These are phyloP conservation scores for Akebia trifoliata DNA, from an alignment of 164 flowering plant species.

Conservation along the genomic window DNA sequence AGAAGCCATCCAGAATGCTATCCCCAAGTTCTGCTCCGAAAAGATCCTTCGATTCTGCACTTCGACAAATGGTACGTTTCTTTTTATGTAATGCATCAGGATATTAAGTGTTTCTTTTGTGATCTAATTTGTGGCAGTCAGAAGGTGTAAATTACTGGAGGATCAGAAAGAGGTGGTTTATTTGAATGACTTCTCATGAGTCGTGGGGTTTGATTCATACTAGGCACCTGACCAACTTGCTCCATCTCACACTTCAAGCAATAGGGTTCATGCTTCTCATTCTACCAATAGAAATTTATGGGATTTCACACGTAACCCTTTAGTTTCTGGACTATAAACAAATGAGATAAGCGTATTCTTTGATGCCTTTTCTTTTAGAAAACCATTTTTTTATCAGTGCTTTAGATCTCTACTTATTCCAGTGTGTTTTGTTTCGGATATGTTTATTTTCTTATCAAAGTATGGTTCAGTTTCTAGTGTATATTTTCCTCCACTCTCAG, in stretches of 20 bases:
- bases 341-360: too few relatives aligned
- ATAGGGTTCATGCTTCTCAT: background rate
- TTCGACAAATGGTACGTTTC: conserved; percentile 72
- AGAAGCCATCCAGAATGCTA: conserved; percentile 44
- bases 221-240: background rate
- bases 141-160: background rate
- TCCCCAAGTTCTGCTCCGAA: conserved; percentile 80
- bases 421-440: background rate
- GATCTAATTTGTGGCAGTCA: background rate
- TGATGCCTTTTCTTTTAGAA: too few relatives aligned
- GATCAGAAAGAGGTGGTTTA: background rate
- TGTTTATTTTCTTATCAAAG: background rate
- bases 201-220: background rate
- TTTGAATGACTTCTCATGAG: background rate
- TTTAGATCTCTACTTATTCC: background rate
- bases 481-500: too few relatives aligned
- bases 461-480: too few relatives aligned
- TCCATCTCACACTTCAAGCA: background rate
- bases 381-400: too few relatives aligned
- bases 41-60: conserved; percentile 72
- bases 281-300: background rate
- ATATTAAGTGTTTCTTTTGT: background rate
- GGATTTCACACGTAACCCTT: background rate
- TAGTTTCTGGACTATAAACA: background rate
- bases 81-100: background rate